Evolutionary conservation across 2,329 filamentous ascomycete genomes (phyloP), one percentile per base, ranked within the genome.

Genomic region (Pseudofabraea citricarpa): DNA sequence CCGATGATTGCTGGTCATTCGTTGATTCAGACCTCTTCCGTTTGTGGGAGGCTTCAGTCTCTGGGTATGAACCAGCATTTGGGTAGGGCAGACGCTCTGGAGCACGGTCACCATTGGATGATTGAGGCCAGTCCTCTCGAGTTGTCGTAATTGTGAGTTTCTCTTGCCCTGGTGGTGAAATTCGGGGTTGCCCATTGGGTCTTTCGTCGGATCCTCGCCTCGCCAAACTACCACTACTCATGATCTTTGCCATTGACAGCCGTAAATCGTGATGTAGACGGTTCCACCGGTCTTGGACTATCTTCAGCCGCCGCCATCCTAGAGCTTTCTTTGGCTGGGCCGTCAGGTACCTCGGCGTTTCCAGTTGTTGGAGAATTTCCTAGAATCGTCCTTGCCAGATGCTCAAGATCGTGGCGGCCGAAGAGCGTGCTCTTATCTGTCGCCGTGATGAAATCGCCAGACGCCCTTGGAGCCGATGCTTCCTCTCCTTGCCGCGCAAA

Each of bases 1-100:
- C 62, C 12, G 58, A 54, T 24, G 57, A 56, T 21, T 49, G 54
- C 31, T 57, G 63, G 44, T 82, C 82, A n/a, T n/a, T n/a, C 27
- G 70, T 62, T 5, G 84, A 87, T 36, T 72, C 67, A 6, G 86
- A 88, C 47, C 86, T 77, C 64, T 89, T 91, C 56, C 81, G 78
- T 64, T 83, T 85, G 54, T 79, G 73, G 15, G 73, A 65, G 13
- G 56, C 59, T 26, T 81, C 59, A 8, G 60, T 57, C 6, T 55
- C 42, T n/a, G n/a, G n/a, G 41, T 59, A 56, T 12, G 48, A 22
- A 27, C 48, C 45, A 16, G 50, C 45, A 18, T 51, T 41, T 31
- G 53, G 57, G 29, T 53, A 53, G 16, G 48, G 36, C 32, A 48
- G 48, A 22, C 54, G 48, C 6, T 58, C 55, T 27, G 48, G 35